A percentile compares a stretch with the other conserved stretches of the same genome.
These are phyloP conservation scores for Diutina ranongensis DNA, from an alignment of 1,139 yeast genomes.

Conservation along the genomic window DNA sequence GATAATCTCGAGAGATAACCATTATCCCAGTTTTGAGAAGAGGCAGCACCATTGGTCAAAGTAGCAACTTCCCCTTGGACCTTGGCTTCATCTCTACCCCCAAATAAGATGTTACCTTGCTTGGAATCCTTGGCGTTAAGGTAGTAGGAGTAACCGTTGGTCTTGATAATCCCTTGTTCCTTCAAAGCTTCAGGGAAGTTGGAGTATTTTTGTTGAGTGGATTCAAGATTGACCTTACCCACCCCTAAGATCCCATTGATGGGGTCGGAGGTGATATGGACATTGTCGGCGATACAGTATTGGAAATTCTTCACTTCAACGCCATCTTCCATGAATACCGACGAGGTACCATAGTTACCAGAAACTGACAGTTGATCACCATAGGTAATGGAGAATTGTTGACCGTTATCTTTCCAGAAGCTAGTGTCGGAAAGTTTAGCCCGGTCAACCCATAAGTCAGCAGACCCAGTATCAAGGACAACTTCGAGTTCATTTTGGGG, in stretches of 20 bases:
- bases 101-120: neutral
- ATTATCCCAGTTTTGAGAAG: neutral
- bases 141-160: neutral
- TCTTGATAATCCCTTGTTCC: neutral
- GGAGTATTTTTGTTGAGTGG: neutral
- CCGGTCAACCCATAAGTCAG: neutral
- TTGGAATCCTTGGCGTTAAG: neutral
- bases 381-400: conserved; percentile 8
- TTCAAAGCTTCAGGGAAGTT: neutral
- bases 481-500: neutral
- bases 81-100: neutral
- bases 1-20: neutral
- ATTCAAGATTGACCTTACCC: neutral
- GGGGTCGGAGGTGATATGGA: neutral
- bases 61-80: neutral
- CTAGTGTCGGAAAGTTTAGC: neutral
- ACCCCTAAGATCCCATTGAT: conserved; percentile 9
- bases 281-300: conserved; percentile 7
- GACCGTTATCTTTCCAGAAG: conserved; percentile 7
- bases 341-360: conserved; percentile 8
- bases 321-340: conserved; percentile 2
- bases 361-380: conserved; percentile 6
- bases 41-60: neutral
- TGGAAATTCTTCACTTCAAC: conserved; percentile 8
- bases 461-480: conserved; percentile 1